These are phyloP conservation scores for Geosmithia putterillii DNA, from an alignment of 2,329 filamentous ascomycete genomes.

Conservation along the genomic window DNA sequence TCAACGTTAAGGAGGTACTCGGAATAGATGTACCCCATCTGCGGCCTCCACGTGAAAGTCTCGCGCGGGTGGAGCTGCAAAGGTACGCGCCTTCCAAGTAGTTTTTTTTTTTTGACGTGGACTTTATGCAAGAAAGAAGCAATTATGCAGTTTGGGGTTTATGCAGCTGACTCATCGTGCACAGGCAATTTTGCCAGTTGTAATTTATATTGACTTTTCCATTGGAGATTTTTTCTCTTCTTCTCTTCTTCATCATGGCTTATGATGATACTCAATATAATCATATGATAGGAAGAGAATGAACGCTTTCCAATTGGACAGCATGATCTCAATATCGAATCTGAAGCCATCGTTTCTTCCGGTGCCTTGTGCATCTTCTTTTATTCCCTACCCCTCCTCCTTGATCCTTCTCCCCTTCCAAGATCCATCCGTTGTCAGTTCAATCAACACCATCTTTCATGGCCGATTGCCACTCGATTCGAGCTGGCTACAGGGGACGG, in stretches of 20 bases:
- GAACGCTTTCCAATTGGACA: constrained; percentile 39
- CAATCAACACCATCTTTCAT: no score
- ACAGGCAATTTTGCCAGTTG: neutral
- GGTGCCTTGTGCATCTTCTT: neutral
- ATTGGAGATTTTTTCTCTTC: constrained; percentile 8
- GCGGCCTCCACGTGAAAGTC: no score
- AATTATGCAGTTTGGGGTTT: neutral
- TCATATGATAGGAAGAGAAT: constrained; percentile 58
- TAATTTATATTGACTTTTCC: constrained; percentile 9
- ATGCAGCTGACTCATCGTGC: neutral
- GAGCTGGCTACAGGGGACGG: neutral
- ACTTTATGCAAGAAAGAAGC: neutral
- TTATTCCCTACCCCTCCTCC: neutral
- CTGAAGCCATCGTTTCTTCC: constrained; percentile 35
- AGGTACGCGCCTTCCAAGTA: no score
- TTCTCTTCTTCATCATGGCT: constrained; percentile 30
- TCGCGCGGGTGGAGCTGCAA: no score
- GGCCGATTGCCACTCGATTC: no score
- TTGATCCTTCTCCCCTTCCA: neutral
- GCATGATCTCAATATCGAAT: constrained; percentile 52
- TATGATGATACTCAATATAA: constrained; percentile 45
- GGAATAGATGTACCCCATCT: no score
- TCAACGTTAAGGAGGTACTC: no score
- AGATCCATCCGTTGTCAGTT: neutral
- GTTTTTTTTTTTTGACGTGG: neutral